Conservation (phyloP, 768 basidiomycete genomes). For the Kwoniella newhampshirensis region DNA sequence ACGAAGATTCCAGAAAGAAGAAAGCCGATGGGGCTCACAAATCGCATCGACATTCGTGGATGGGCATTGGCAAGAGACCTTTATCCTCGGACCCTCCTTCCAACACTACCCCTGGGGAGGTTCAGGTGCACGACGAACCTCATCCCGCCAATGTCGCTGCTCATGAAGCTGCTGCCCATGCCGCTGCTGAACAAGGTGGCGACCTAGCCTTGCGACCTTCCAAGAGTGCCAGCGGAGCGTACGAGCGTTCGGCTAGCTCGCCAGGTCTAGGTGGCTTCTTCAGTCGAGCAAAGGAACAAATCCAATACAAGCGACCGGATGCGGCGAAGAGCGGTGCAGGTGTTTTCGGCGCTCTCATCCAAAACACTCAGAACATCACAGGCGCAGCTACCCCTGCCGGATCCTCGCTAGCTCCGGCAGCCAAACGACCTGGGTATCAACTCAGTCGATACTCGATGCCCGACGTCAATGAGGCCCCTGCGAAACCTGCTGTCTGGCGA, state of each 20-base stretch:
- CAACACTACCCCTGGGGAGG: conserved; percentile 23
- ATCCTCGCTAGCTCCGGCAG: conserved; percentile 61
- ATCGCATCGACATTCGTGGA: conserved; percentile 13
- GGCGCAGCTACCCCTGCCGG: conserved; percentile 57
- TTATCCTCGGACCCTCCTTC: conserved; percentile 17
- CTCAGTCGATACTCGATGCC: conserved; percentile 60
- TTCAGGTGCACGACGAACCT: conserved; percentile 17
- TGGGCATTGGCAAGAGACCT: conserved; percentile 14
- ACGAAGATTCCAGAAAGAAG: conserved; percentile 38
- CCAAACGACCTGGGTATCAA: conserved; percentile 66
- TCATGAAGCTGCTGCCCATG: not conserved
- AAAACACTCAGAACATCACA: conserved; percentile 65
- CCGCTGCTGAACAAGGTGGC: not conserved
- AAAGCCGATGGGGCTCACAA: conserved; percentile 11
- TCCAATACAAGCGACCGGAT: conserved; percentile 48
- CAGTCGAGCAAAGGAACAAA: conserved; percentile 27
- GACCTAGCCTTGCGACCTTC: conserved; percentile 7
- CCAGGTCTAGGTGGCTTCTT: conserved; percentile 29
- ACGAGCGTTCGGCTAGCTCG: conserved; percentile 12
- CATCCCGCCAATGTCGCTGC: not conserved
- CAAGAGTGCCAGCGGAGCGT: conserved; percentile 3
- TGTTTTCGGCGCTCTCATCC: conserved; percentile 70
- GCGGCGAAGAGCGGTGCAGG: conserved; percentile 61
- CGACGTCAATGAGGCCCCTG: conserved; percentile 15
- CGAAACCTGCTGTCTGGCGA: conserved; percentile 28